These are phyloP conservation scores for Fusarium buharicum DNA, from an alignment of 2,329 filamentous ascomycete genomes.

Conservation along the genomic window DNA sequence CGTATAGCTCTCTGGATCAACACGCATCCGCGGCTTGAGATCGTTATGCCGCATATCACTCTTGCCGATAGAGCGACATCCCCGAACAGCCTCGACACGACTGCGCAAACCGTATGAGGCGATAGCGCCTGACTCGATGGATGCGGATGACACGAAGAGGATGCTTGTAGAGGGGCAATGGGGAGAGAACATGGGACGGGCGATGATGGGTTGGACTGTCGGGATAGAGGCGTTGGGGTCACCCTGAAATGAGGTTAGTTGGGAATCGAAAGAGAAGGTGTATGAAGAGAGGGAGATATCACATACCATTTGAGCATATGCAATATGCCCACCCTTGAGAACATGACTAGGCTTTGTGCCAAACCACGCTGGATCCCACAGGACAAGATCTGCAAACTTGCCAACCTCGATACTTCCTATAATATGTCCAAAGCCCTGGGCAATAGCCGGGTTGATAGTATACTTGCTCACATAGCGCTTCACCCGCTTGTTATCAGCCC, in stretches of 20 bases:
- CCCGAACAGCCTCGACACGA: slow-evolving; percentile 80
- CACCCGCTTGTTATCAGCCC: slow-evolving; percentile 89
- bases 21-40: slow-evolving; percentile 83
- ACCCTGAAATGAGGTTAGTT: slow-evolving; percentile 60
- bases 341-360: slow-evolving; percentile 85
- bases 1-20: slow-evolving; percentile 89
- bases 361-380: slow-evolving; percentile 89
- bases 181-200: slow-evolving; percentile 86
- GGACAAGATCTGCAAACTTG: slow-evolving; percentile 87
- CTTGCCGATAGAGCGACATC: slow-evolving; percentile 81
- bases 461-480: slow-evolving; percentile 96
- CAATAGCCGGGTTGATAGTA: slow-evolving; percentile 91
- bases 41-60: slow-evolving; percentile 92
- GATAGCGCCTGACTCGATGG: slow-evolving; percentile 73
- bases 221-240: slow-evolving; percentile 87
- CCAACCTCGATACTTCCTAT: slow-evolving; percentile 89
- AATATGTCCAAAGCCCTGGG: slow-evolving; percentile 89
- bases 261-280: not conserved
- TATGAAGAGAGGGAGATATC: not conserved
- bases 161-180: slow-evolving; percentile 77
- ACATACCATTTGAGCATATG: slow-evolving; percentile 82
- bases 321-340: slow-evolving; percentile 88
- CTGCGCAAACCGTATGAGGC: slow-evolving; percentile 80
- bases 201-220: slow-evolving; percentile 84
- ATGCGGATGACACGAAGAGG: slow-evolving; percentile 82